A percentile compares a stretch with the other conserved stretches of the same genome.
Evolutionary conservation across 495 filamentous ascomycete genomes (phyloP).

Genomic region (Pseudomonodictys pantanalensis): DNA sequence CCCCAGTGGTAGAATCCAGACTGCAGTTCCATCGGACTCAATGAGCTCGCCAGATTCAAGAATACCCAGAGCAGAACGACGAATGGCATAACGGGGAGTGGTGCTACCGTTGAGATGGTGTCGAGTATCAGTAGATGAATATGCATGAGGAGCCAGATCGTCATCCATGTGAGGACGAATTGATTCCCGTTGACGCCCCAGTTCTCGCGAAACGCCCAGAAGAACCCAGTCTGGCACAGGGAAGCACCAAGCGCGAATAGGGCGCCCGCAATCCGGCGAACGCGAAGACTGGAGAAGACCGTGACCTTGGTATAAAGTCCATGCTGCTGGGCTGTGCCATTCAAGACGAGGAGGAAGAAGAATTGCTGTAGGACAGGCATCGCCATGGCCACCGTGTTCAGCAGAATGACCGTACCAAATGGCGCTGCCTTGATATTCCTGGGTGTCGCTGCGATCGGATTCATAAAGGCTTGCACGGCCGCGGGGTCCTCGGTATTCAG

Average conservation of each 20-base stretch:
- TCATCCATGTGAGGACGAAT: slow-evolving; percentile 27
- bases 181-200: slow-evolving; percentile 23
- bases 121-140: slow-evolving; percentile 19
- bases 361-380: slow-evolving; percentile 26
- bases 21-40: slow-evolving; percentile 24
- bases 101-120: slow-evolving; percentile 13
- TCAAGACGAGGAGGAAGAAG: slow-evolving; percentile 28
- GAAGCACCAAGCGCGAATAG: slow-evolving; percentile 19
- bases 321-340: slow-evolving; percentile 12
- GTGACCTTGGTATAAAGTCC: slow-evolving; percentile 22
- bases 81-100: slow-evolving; percentile 20
- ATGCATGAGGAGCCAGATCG: slow-evolving; percentile 24
- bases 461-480: slow-evolving; percentile 14
- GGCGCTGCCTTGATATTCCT: slow-evolving; percentile 8
- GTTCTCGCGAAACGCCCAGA: slow-evolving; percentile 17
- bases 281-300: slow-evolving; percentile 4
- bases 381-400: slow-evolving; percentile 17
- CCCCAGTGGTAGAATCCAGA: slow-evolving; percentile 26
- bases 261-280: slow-evolving; percentile 11
- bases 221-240: slow-evolving; percentile 16
- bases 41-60: slow-evolving; percentile 14
- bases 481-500: not conserved
- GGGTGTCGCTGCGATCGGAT: slow-evolving; percentile 11
- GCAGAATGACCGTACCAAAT: slow-evolving; percentile 5
- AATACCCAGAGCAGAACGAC: slow-evolving; percentile 24